Base-by-base conservation (phyloP, 768 basidiomycete genomes). In the Tulasnella sp. region DNA sequence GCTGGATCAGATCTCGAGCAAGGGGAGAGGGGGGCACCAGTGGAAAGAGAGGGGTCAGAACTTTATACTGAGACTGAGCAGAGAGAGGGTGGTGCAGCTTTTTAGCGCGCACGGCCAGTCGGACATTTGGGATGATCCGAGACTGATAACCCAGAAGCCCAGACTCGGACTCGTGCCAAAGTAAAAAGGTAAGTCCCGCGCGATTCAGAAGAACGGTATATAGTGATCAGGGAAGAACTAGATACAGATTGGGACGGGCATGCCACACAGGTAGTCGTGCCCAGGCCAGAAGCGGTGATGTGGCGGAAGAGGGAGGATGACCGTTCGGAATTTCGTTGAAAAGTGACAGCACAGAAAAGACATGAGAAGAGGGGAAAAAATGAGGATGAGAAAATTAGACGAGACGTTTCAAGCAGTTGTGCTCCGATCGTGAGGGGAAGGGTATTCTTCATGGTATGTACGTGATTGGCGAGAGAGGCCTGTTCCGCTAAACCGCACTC, bases 1-100 rank as follows among this genome's bases (percentile, higher is more conserved):
- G 56, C 71, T 56, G 62, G 74, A 56, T 58, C 79, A 39, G 46
- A 73, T 48, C 44, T 31, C 62, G 78, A 71, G 44, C 44, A 71
- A 68, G 62, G 62, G 62, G 62, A 36, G 27, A 18, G 62, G 62
- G 62, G 31, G 18, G 21, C n/a, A n/a, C n/a, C n/a, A n/a, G n/a
- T n/a, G n/a, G n/a, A n/a, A n/a, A n/a, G 14, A 68, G 62, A 27
- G 62, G 52, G 52, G 52, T 52, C 18, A 12, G 62, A 68, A 68
- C 62, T 68, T 68, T 68, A 68, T 68, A 68, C 62, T 58, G 56
- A n/a, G 56, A 58, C 56, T 58, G 56, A 16, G 4, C n/a, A n/a
- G 27, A 7, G n/a, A 6, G 31, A 31, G n/a, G n/a, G 34, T 21
- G 52, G 21, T 4, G 24, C 12, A 12, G 52, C 52, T 46, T 24